Base-by-base conservation (phyloP, 2,329 filamentous ascomycete genomes). In the Pseudogymnoascus sp. region DNA sequence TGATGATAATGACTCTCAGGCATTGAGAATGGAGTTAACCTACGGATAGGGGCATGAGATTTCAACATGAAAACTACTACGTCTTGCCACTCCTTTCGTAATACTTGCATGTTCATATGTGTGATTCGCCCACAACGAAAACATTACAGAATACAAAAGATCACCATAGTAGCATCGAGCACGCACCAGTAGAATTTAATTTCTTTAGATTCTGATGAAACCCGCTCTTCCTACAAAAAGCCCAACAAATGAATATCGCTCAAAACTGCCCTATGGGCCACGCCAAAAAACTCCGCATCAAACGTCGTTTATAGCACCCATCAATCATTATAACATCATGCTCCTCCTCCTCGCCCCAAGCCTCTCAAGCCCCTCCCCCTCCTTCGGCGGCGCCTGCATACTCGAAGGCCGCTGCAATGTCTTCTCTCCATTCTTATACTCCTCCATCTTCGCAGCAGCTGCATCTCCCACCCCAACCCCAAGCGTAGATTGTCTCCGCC, bases 241-340 rank as follows among this genome's bases (percentile, higher is more conserved):
- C 50, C 50, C 28, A 31, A 56, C 50, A 56, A 56, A 56, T 56
- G 50, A 56, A 56, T 56, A 56, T 56, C 50, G 50, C 50, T 56
- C 50, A 56, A 56, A 56, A 56, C 50, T 56, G 50, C 50, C 50
- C 28, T 21, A 21, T 56, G 25, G 28, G 50, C 50, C 28, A 56
- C 50, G 28, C 50, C 28, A 56, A 56, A 23, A 46, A 56, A 56
- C 50, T 56, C 50, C 50, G 50, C 50, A 56, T 56, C 50, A 56
- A 56, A 56, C 50, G 50, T 56, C 50, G 50, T 56, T 36, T 56
- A 56, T 56, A 56, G 50, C 50, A 56, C 28, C 28, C 36, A 60
- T 65, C 66, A 64, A 67, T 73, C 69, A 74, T 73, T 56, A 56
- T 56, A 73, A 66, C 72, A 74, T 73, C 73, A 73, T 74, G 61